Conservation (phyloP, 768 basidiomycete species). For the Imleria badia region DNA sequence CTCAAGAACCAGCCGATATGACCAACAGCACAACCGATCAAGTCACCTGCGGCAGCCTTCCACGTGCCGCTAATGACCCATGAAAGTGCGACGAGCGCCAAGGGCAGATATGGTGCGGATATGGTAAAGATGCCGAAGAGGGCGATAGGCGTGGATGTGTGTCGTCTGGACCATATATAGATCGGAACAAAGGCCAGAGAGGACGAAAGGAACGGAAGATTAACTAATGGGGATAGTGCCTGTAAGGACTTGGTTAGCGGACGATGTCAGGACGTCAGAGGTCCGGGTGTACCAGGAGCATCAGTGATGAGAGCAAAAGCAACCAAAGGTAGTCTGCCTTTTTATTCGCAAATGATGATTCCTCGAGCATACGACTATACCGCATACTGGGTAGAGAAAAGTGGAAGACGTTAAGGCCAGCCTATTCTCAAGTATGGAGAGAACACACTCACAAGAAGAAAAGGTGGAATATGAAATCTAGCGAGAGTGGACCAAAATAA, state of each 20-base stretch:
- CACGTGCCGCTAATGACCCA: conserved; percentile 82
- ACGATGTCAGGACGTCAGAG: background rate
- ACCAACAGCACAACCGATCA: conserved; percentile 84
- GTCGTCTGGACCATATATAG: conserved; percentile 94
- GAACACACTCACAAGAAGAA: conserved; percentile 87
- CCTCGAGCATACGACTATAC: conserved; percentile 95
- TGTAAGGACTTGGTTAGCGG: conserved; percentile 30
- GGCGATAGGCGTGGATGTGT: conserved; percentile 93
- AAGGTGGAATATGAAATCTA: conserved; percentile 95
- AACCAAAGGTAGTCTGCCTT: conserved; percentile 97
- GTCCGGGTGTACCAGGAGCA: conserved; percentile 70
- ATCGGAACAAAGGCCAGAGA: conserved; percentile 94
- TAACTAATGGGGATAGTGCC: conserved; percentile 83
- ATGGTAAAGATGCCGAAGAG: conserved; percentile 95
- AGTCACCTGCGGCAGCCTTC: conserved; percentile 79
- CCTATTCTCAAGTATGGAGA: background rate
- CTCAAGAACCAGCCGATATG: conserved; percentile 83
- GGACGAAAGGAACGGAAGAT: conserved; percentile 90
- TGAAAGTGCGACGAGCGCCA: conserved; percentile 86
- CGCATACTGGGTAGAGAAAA: conserved; percentile 70
- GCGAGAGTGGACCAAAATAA: conserved; percentile 90
- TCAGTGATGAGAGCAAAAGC: conserved; percentile 74
- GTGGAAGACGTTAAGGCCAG: background rate
- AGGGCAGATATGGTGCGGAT: conserved; percentile 91
- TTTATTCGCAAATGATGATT: conserved; percentile 89